A percentile compares a stretch with the other conserved stretches of the same genome.
Evolutionary conservation across 768 basidiomycete species (phyloP).

Genomic region (Leccinum pellstonianum): DNA sequence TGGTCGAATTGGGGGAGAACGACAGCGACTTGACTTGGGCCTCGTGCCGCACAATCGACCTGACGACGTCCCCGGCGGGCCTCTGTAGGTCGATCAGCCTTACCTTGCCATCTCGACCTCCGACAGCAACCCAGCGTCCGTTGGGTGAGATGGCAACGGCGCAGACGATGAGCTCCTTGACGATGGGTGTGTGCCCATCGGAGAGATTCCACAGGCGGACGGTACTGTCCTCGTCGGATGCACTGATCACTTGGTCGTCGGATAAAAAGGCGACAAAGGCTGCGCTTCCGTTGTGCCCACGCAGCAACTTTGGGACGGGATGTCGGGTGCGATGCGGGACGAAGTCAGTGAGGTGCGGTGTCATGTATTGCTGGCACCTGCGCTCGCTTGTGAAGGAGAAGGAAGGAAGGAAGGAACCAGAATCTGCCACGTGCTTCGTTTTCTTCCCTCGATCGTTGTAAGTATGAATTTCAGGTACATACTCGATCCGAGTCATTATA

Average conservation of each 20-base stretch:
- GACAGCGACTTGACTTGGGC: conserved; percentile 13
- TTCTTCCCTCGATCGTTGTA: neutral
- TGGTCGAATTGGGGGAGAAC: conserved; percentile 19
- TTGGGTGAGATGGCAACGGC: conserved; percentile 10
- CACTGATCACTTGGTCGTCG: conserved; percentile 15
- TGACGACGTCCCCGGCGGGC: neutral
- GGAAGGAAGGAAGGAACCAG: neutral
- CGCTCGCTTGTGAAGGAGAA: neutral
- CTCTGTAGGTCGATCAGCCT: conserved; percentile 4
- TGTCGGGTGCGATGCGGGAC: neutral
- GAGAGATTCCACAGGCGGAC: conserved; percentile 20
- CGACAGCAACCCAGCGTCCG: conserved; percentile 17
- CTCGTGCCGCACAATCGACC: neutral
- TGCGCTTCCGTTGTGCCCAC: conserved; percentile 13
- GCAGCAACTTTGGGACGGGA: conserved; percentile 4
- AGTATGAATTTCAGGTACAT: neutral
- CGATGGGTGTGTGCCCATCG: neutral
- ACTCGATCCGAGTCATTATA: neutral
- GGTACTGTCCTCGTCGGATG: conserved; percentile 18
- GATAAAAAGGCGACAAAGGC: conserved; percentile 22
- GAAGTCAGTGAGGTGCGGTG: neutral
- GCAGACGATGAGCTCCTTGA: conserved; percentile 6
- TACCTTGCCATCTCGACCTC: conserved; percentile 17
- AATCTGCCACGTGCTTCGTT: neutral
- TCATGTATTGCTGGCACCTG: neutral